Base-by-base conservation (phyloP, 2,329 filamentous ascomycete genomes). In the Cadophora sp. region DNA sequence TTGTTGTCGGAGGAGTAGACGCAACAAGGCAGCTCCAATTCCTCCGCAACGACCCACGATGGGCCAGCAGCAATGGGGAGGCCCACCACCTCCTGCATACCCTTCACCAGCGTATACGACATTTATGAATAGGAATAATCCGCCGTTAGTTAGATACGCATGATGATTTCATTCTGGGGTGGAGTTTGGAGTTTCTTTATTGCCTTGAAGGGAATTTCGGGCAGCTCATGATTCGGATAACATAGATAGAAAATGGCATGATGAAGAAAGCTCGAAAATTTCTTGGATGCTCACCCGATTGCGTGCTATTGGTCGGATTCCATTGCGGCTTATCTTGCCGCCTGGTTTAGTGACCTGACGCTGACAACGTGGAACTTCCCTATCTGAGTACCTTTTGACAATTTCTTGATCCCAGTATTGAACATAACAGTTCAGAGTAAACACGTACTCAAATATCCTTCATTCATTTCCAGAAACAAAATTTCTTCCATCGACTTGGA, bases 51-150 rank as follows among this genome's bases (percentile, higher is more conserved):
- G 59, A 22, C 59, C 59, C 11, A 62, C 39, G 24, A 47, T 30
- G 39, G 22, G 43, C 22, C 45, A 62, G 45, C 43, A 30, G 27
- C 39, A 43, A 14, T 58, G 53, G 53, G 36, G 53, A 41, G 53
- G 53, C 36, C 39, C 43, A 11, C 36, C 43, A 7, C 43, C 59
- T 62, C 59, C 59, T 24, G 39, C 59, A 14, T 62, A 62, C 14
- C 59, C 59, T 1, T 39, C 59, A 18, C 59, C 59, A 2, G 59
- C 59, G 33, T 62, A 62, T 27, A 47, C 59, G 43, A 47, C 59
- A 24, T 62, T 62, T 41, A 50, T 62, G 59, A 51, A 43, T 43
- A 62, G 59, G 45, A 62, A 51, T 41, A 62, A 62, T 62, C 59
- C 30, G 13, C 59, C 59, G 13, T 36, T 62, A 9, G 59, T 62